Conservation (phyloP, 352 stramenopile species). For the Blastocystis sp. region DNA sequence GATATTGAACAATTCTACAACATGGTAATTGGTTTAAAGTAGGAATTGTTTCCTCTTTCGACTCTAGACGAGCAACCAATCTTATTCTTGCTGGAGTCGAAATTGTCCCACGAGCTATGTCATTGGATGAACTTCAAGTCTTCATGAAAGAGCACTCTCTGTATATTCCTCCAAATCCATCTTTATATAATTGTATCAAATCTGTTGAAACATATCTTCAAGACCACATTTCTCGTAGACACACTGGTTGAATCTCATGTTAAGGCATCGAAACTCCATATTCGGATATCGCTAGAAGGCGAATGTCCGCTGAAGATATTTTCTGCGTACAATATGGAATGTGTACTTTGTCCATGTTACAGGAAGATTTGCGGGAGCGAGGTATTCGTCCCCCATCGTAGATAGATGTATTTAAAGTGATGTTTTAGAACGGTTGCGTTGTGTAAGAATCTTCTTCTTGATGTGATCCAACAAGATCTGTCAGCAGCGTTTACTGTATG, state of each 20-base stretch:
- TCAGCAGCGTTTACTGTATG: background rate
- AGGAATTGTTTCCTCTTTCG: background rate
- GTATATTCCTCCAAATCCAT: background rate
- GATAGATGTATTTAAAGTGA: background rate
- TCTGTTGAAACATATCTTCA: background rate
- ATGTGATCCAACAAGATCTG: background rate
- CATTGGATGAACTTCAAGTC: background rate
- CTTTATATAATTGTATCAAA: background rate
- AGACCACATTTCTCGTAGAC: background rate
- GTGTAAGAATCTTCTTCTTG: background rate
- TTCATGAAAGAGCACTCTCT: background rate
- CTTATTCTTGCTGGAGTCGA: background rate
- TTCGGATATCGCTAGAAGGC: background rate
- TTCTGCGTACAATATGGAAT: background rate
- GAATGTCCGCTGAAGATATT: background rate
- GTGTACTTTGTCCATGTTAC: background rate
- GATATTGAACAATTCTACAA: slow-evolving; percentile 8
- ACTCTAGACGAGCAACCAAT: background rate
- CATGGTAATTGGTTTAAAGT: background rate
- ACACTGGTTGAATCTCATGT: background rate
- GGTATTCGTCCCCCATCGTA: background rate
- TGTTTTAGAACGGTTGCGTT: background rate
- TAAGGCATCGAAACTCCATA: background rate
- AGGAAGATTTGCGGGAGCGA: background rate
- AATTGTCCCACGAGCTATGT: background rate